A percentile compares a stretch with the other conserved stretches of the same genome.
Conservation (phyloP, 2,329 filamentous ascomycete genomes). For the Aspergillus ustus region DNA sequence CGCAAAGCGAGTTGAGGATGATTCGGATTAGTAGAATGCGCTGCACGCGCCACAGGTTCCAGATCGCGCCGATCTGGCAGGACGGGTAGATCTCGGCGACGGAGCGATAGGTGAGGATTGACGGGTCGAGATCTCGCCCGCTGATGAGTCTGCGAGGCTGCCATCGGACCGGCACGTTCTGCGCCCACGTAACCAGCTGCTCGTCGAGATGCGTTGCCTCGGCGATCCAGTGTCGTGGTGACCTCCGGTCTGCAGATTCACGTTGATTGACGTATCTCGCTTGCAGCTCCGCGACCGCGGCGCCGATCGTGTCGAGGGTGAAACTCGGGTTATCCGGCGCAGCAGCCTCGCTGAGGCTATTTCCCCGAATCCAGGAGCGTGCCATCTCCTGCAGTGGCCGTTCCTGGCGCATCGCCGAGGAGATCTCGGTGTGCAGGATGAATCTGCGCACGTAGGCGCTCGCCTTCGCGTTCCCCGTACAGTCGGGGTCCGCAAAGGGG, state of each 20-base stretch:
- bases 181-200: not conserved
- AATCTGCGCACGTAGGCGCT: not conserved
- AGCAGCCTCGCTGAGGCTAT: not conserved
- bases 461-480: not conserved
- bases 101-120: slow-evolving; percentile 27
- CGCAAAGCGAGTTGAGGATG: not conserved
- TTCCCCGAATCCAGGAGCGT: not conserved
- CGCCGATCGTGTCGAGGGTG: not conserved
- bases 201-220: not conserved
- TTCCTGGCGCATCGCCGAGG: not conserved
- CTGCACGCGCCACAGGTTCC: slow-evolving; percentile 23
- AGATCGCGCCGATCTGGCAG: slow-evolving; percentile 27
- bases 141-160: not conserved
- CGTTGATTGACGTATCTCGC: not conserved
- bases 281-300: not conserved
- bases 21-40: slow-evolving; percentile 9
- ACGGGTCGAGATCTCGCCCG: not conserved
- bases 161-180: not conserved
- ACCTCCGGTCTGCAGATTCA: not conserved
- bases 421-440: not conserved
- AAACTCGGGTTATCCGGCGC: not conserved
- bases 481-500: slow-evolving; percentile 6
- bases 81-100: slow-evolving; percentile 28
- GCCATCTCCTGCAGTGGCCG: not conserved
- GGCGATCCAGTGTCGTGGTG: not conserved